A percentile compares a stretch with the other conserved stretches of the same genome.
phyloP scores from a whole-genome alignment of 495 filamentous ascomycete genomes.

The Penicillium lividum region DNA sequence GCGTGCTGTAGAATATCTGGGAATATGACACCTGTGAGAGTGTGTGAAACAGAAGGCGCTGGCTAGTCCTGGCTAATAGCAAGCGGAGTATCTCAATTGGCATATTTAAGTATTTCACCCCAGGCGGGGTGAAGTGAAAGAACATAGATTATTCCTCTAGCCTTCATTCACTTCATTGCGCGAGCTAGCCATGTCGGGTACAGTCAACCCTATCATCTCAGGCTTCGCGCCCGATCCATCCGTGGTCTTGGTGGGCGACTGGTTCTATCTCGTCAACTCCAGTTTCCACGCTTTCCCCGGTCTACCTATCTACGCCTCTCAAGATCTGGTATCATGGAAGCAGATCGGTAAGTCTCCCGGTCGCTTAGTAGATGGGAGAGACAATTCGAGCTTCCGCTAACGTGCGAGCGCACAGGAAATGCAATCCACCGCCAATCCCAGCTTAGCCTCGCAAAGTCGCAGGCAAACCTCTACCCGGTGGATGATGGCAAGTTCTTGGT shows the following conservation, averaged over 20 bases:
- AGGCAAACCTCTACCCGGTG: slow-evolving; percentile 10
- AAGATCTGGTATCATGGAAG: slow-evolving; percentile 35
- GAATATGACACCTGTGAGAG: slow-evolving; percentile 7
- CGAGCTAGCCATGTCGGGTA: slow-evolving; percentile 4
- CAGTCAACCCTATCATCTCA: slow-evolving; percentile 21
- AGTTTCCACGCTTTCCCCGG: slow-evolving; percentile 42
- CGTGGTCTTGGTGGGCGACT: slow-evolving; percentile 22
- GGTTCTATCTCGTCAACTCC: slow-evolving; percentile 36
- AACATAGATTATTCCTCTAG: slow-evolving; percentile 9
- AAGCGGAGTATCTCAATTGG: slow-evolving; percentile 8
- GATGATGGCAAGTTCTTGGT: slow-evolving; percentile 15
- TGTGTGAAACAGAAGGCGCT: slow-evolving; percentile 8
- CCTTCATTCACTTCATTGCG: slow-evolving; percentile 6
- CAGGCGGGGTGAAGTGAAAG: slow-evolving; percentile 7
- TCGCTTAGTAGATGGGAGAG: neutral
- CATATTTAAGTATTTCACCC: slow-evolving; percentile 8
- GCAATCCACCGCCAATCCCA: slow-evolving; percentile 18
- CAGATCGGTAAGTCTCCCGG: slow-evolving; percentile 16
- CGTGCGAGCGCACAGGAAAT: slow-evolving; percentile 17
- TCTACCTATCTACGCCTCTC: slow-evolving; percentile 37
- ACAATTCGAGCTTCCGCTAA: no score
- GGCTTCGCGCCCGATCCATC: slow-evolving; percentile 38
- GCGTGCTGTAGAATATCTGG: slow-evolving; percentile 8
- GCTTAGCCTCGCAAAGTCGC: slow-evolving; percentile 12
- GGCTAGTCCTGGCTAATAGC: slow-evolving; percentile 8